Evolutionary conservation across 2,329 filamentous ascomycete species (phyloP).

Genomic region (Lachnellula suecica): DNA sequence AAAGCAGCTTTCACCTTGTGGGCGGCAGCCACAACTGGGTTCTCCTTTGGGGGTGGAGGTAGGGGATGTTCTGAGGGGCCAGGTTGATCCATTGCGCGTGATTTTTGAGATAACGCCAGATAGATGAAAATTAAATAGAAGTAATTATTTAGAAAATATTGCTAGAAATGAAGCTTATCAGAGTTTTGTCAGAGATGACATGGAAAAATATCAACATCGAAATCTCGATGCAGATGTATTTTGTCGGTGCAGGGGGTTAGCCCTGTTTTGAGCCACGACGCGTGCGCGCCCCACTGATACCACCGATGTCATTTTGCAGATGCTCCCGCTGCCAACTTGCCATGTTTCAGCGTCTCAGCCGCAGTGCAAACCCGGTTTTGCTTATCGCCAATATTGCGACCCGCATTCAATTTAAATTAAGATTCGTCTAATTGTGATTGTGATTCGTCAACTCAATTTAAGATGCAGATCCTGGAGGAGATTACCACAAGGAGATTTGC

Average conservation of each 20-base stretch:
- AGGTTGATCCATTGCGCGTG: constrained; percentile 10
- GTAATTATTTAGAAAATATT: neutral
- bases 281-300: constrained; percentile 1
- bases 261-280: constrained; percentile 4
- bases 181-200: neutral
- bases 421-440: too few relatives aligned
- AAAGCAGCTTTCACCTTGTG: constrained; percentile 25
- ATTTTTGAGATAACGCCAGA: too few relatives aligned
- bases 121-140: too few relatives aligned
- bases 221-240: neutral
- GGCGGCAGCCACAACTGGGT: constrained; percentile 24
- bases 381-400: too few relatives aligned
- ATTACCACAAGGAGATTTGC: too few relatives aligned
- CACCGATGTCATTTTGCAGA: constrained; percentile 13
- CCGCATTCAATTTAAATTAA: too few relatives aligned
- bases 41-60: constrained; percentile 17
- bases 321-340: neutral
- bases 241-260: neutral
- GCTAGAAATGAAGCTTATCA: neutral
- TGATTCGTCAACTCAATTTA: too few relatives aligned
- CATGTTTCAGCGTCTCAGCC: neutral
- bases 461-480: too few relatives aligned
- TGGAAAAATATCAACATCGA: neutral
- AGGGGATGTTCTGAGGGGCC: constrained; percentile 9
- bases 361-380: too few relatives aligned